Base-by-base conservation (phyloP, 306 rosid species). In the Malus fusca region DNA sequence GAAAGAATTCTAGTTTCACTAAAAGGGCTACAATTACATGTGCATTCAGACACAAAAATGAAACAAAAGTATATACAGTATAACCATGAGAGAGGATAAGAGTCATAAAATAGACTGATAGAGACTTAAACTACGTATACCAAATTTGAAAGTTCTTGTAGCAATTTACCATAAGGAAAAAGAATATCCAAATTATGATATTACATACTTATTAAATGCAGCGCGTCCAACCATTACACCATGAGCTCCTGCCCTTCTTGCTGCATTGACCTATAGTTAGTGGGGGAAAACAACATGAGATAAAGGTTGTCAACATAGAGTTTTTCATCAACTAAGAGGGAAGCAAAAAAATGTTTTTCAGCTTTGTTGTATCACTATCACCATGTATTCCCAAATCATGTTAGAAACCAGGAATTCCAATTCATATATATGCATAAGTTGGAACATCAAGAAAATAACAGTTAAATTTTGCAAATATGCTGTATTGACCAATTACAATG, bases 141-240 rank as follows among this genome's bases (percentile, higher is more conserved):
- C 31, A 33, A 46, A 12, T 30, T 28, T 61, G 23, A 25, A 30
- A n/a, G 15, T 19, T 63, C 61, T 51, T 66, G 2, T 55, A 64
- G 12, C 37, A 66, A 42, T 55, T 19, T 19, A 17, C 28, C 21
- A 14, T 65, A 71, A 53, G 30, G 14, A 51, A 21, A 46, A 55
- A 55, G 42, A 69, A 28, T 42, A 46, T 26, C 18, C 59, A 74
- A 74, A 60, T 58, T 62, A 35, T 35, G 40, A 82, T 70, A 66
- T 8, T 56, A 75, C 86, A 43, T 90, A 92, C 98, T 95, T 88
- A 9, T 85, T 66, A 80, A 90, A 95, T 69, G 96, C 97, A 77
- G 98, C 90, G 15, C 98, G 97, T 40, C 98, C 98, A 85, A 95
- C 74, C 98, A 95, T 95, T 66, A 92, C 98, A 84, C 98, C 98